These are phyloP conservation scores for Tolypocladium paradoxum DNA, from an alignment of 2,329 filamentous ascomycete species.

Conservation along the genomic window DNA sequence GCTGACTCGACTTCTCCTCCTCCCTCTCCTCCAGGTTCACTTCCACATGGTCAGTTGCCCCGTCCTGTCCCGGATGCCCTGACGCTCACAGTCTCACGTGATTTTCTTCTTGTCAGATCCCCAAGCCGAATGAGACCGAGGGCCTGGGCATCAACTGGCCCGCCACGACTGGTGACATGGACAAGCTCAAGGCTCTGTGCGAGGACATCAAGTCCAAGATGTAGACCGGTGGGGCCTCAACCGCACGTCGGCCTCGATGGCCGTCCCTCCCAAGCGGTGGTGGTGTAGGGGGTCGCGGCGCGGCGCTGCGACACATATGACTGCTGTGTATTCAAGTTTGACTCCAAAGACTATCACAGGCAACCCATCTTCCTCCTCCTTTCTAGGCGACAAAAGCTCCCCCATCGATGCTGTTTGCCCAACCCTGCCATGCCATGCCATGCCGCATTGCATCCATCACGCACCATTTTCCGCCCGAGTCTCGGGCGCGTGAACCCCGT, in stretches of 20 bases:
- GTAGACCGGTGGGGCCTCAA: conserved; percentile 30
- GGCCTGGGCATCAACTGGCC: conserved; percentile 79
- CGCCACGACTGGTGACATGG: conserved; percentile 64
- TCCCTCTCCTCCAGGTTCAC: conserved; percentile 50
- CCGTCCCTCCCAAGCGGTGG: not conserved
- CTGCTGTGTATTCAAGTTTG: not conserved
- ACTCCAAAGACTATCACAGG: not conserved
- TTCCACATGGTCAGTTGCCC: conserved; percentile 68
- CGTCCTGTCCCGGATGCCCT: not conserved
- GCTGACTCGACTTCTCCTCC: not conserved
- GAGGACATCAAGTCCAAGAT: conserved; percentile 89
- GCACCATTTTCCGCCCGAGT: conserved; percentile 32
- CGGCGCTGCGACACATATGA: not conserved
- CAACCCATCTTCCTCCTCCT: not conserved
- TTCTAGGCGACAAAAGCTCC: not conserved
- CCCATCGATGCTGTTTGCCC: not conserved
- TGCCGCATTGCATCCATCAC: not conserved
- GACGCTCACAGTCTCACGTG: not conserved
- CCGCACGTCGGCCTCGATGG: not conserved
- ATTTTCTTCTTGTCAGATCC: conserved; percentile 50
- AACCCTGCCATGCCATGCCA: not conserved
- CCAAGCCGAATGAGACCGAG: conserved; percentile 77
- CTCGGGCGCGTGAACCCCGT: conserved; percentile 11
- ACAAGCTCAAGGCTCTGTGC: conserved; percentile 64
- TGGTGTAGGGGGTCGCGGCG: not conserved